phyloP scores from a whole-genome alignment of 2,329 filamentous ascomycete genomes.

The Penicillium sp. region DNA sequence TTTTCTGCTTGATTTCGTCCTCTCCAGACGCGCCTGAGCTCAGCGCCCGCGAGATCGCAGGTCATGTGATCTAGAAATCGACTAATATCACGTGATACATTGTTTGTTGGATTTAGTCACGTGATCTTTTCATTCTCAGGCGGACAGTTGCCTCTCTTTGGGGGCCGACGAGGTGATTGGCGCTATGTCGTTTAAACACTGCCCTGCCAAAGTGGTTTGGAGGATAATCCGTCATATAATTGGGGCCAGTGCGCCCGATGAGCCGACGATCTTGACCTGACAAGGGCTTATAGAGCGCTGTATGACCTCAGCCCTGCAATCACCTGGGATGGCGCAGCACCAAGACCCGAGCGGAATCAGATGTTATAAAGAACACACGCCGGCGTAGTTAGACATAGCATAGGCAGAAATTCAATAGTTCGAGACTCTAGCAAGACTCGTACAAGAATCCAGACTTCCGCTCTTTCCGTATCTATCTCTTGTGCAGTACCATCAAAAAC shows the following conservation, averaged over 20 bases:
- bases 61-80: background rate
- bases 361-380: background rate
- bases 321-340: background rate
- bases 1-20: background rate
- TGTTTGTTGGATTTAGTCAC: background rate
- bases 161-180: background rate
- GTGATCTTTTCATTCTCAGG: background rate
- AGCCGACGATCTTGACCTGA: background rate
- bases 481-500: background rate
- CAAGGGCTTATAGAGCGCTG: background rate
- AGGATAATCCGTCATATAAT: background rate
- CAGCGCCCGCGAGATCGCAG: background rate
- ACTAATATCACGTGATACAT: background rate
- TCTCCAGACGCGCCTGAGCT: slow-evolving; percentile 12
- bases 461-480: too few relatives aligned
- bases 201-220: background rate
- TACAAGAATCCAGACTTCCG: background rate
- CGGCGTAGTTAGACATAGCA: too few relatives aligned
- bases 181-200: background rate
- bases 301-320: background rate
- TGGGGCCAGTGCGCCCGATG: background rate
- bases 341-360: too few relatives aligned
- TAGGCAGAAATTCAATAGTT: too few relatives aligned
- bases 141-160: background rate
- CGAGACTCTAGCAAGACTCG: background rate